Conservation (phyloP, 106 monocot genomes). For the Iris macrosiphon region DNA sequence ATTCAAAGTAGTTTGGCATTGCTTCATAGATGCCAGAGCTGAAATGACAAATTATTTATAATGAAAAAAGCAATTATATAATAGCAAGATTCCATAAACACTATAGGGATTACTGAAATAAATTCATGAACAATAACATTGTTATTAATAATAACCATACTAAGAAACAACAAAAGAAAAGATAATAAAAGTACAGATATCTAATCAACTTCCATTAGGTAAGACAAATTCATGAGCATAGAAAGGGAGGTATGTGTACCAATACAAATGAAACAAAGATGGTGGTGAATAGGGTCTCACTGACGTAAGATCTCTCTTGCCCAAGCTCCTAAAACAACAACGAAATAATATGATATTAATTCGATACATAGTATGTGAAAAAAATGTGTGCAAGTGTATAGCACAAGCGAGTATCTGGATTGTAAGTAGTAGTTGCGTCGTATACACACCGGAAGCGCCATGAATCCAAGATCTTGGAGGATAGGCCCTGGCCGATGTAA, state of each 20-base stretch:
- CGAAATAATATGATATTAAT: neutral
- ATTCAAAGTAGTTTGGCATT: too few species aligned
- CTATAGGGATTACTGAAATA: neutral
- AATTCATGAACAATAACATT: neutral
- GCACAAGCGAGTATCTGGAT: neutral
- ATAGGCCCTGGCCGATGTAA: slow-evolving; percentile 58
- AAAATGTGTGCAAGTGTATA: neutral
- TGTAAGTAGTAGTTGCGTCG: neutral
- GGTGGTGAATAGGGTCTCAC: slow-evolving; percentile 65
- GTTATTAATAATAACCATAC: neutral
- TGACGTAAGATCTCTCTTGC: slow-evolving; percentile 66
- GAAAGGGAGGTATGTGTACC: slow-evolving; percentile 25
- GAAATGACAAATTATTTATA: too few species aligned
- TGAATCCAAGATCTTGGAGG: slow-evolving; percentile 62
- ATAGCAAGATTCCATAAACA: neutral
- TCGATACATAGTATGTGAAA: neutral
- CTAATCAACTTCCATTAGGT: too few species aligned
- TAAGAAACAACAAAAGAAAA: neutral
- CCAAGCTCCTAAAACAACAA: slow-evolving; percentile 63
- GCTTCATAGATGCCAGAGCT: too few species aligned
- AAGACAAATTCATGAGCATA: neutral
- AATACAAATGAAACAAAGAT: slow-evolving; percentile 68
- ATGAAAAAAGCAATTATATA: too few species aligned
- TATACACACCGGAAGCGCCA: slow-evolving; percentile 42
- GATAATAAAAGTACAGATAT: neutral